Percentiles rank a stretch among this genome's conserved stretches.
These are phyloP conservation scores for Corrigiola litoralis DNA, from an alignment of 179 eudicot species.

Conservation along the genomic window DNA sequence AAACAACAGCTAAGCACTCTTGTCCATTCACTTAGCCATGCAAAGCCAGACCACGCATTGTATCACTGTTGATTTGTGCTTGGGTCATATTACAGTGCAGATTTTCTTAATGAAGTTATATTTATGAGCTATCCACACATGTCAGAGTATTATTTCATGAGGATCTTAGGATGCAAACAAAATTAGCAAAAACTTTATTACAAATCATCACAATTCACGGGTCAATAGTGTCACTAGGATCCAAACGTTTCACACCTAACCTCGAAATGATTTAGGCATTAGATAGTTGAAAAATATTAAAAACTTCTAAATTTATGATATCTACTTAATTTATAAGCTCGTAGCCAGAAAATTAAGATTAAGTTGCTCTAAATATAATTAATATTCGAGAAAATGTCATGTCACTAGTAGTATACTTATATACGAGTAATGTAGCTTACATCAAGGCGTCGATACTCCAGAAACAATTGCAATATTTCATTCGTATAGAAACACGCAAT, in stretches of 20 bases:
- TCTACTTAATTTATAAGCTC: background rate
- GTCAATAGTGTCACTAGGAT: background rate
- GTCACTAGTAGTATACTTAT: background rate
- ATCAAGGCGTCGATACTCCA: background rate
- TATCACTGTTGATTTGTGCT: slow-evolving; percentile 12
- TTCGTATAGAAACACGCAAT: background rate
- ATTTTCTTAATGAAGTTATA: background rate
- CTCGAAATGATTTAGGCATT: background rate
- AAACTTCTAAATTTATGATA: background rate
- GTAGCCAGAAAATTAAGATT: background rate
- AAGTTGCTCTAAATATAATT: background rate
- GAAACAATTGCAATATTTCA: background rate
- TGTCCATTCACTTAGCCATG: slow-evolving; percentile 13
- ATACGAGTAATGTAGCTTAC: background rate
- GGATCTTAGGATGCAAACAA: background rate
- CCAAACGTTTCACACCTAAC: slow-evolving; percentile 19
- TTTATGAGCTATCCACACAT: background rate
- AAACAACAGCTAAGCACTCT: slow-evolving; percentile 16
- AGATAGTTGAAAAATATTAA: background rate
- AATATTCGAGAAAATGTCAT: background rate
- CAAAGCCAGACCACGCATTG: background rate
- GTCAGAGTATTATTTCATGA: slow-evolving; percentile 3
- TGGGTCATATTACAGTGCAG: background rate
- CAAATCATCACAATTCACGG: background rate
- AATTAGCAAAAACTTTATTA: background rate